These are phyloP conservation scores for Colletotrichum australisinense DNA, from an alignment of 2,329 filamentous ascomycete genomes.

Conservation along the genomic window DNA sequence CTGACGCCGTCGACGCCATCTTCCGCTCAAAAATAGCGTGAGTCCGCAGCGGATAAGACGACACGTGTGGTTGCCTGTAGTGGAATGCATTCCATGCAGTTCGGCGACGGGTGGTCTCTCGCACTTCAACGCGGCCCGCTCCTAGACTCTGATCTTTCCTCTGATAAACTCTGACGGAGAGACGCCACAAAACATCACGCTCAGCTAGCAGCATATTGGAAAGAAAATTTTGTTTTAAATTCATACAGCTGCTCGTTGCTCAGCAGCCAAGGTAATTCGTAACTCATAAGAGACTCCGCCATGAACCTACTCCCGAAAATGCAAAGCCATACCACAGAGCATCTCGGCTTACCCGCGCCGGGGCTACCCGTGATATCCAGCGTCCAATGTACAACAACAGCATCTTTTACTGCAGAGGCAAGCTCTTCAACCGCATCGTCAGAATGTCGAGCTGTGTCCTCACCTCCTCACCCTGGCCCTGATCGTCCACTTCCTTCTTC, in stretches of 20 bases:
- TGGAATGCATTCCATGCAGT: not conserved
- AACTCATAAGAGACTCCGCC: conserved; percentile 33
- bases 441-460: conserved; percentile 55
- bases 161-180: not conserved
- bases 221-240: not conserved
- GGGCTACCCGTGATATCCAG: conserved; percentile 7
- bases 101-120: not conserved
- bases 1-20: not conserved
- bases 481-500: conserved; percentile 45
- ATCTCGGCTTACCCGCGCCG: conserved; percentile 30
- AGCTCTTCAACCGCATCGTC: conserved; percentile 53
- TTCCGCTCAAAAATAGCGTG: not conserved
- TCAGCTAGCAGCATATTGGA: not conserved
- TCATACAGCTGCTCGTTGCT: conserved; percentile 26
- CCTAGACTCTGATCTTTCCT: not conserved
- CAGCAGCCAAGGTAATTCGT: conserved; percentile 29
- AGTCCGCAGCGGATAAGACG: conserved; percentile 11
- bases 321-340: conserved; percentile 13
- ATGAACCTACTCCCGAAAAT: conserved; percentile 26
- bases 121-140: not conserved
- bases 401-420: conserved; percentile 50
- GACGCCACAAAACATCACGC: not conserved
- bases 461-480: conserved; percentile 41
- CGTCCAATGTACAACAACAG: conserved; percentile 4
- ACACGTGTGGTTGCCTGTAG: not conserved